These are phyloP conservation scores for Alternaria tenuissima DNA, from an alignment of 2,329 filamentous ascomycete species.

Conservation along the genomic window DNA sequence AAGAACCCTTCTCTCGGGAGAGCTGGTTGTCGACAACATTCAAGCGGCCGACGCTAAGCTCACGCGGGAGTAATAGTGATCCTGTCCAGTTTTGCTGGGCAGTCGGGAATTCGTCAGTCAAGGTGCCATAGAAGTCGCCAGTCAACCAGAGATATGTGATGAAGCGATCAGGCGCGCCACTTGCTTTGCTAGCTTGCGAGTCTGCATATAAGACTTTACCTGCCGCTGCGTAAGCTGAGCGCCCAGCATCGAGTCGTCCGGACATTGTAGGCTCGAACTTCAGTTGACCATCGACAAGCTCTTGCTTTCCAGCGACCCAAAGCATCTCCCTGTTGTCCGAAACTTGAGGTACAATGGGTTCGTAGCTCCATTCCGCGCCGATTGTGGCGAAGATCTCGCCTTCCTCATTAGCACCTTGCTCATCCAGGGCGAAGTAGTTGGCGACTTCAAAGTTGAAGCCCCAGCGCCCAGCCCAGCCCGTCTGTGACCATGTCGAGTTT, in stretches of 20 bases:
- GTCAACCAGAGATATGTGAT: slow-evolving; percentile 56
- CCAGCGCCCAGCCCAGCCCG: slow-evolving; percentile 34
- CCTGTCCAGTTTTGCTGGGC: slow-evolving; percentile 57
- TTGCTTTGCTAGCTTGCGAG: slow-evolving; percentile 50
- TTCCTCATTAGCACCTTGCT: slow-evolving; percentile 50
- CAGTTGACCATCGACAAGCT: slow-evolving; percentile 34
- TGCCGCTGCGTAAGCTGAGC: slow-evolving; percentile 55
- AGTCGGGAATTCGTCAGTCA: slow-evolving; percentile 47
- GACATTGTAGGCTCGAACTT: slow-evolving; percentile 54
- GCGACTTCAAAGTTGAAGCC: slow-evolving; percentile 58
- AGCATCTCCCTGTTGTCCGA: slow-evolving; percentile 54
- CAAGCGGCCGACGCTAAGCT: slow-evolving; percentile 54
- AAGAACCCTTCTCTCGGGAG: slow-evolving; percentile 50
- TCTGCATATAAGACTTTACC: slow-evolving; percentile 53
- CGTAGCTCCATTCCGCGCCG: slow-evolving; percentile 56
- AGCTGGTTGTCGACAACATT: slow-evolving; percentile 55
- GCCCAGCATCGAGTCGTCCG: slow-evolving; percentile 54
- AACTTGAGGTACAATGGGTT: slow-evolving; percentile 51
- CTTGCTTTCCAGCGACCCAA: slow-evolving; percentile 52
- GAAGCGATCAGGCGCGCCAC: slow-evolving; percentile 54
- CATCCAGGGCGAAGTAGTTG: slow-evolving; percentile 54
- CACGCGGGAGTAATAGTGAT: slow-evolving; percentile 54
- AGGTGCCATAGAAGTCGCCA: slow-evolving; percentile 53
- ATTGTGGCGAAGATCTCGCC: slow-evolving; percentile 54
- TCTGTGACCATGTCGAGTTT: slow-evolving; percentile 33